Evolutionary conservation across 2,329 filamentous ascomycete species (phyloP), one percentile per base, ranked within the genome.

Genomic region (Neofusicoccum parvum): DNA sequence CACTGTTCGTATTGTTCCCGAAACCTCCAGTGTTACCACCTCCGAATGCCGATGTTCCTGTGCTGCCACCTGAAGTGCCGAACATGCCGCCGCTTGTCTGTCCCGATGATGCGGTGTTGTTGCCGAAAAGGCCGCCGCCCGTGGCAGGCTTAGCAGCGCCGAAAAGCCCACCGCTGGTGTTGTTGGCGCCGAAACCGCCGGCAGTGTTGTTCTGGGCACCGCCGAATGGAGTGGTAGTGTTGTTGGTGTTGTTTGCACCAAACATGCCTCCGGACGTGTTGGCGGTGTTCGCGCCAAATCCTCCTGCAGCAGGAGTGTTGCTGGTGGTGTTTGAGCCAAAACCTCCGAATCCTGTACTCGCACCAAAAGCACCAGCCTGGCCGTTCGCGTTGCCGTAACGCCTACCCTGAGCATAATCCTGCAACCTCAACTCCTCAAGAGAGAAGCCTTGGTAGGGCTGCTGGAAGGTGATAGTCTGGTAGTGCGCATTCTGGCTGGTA

Each of bases 401-500:
- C 66, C 94, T 88, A 59, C 94, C 94, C 77, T 94, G 91, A 66
- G 89, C 87, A 76, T 99, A 99, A 78, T 99, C 95, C 51, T 88
- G 92, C 67, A 96, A 65, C 68, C 82, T 78, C 70, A 84, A 67
- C 69, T 84, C 82, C 68, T 90, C 95, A n/a, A 92, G 87, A 10
- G 94, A 97, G 82, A 90, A 98, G 76, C 95, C 96, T 77, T 89
- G 89, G 81, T 94, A 96, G 1, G 90, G 86, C 27, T 89, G 88
- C 79, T 91, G 89, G 76, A 94, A 93, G 23, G 90, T 81, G 65
- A 96, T 87, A 70, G 88, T 94, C 77, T 95, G 92, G 77, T 90
- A 96, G 3, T 89, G 84, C 73, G 90, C 80, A 64, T 79, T 83
- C n/a, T 80, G 76, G 17, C 76, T 78, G 69, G 80, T 62, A 5